Conservation (phyloP, 495 filamentous ascomycete genomes). For the Thermochaetoides thermophila region DNA sequence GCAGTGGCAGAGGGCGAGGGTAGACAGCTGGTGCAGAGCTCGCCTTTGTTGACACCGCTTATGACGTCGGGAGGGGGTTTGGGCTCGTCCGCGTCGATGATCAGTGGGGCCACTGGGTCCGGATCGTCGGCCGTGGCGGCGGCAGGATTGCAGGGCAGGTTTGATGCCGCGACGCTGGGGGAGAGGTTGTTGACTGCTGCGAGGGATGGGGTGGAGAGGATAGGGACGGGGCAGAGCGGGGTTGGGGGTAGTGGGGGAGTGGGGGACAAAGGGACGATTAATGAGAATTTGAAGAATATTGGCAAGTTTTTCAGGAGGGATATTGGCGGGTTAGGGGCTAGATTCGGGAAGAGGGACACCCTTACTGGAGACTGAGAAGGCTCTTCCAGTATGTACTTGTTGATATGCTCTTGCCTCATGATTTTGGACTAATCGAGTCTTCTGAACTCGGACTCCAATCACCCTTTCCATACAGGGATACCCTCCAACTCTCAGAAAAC, state of each 20-base stretch:
- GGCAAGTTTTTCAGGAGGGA: conserved; percentile 93
- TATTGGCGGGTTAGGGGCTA: conserved; percentile 63
- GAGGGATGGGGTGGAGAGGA: conserved; percentile 77
- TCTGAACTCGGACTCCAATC: no score
- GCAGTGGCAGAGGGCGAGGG: conserved; percentile 39
- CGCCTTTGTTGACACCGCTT: conserved; percentile 46
- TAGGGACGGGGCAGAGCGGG: conserved; percentile 43
- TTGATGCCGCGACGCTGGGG: conserved; percentile 69
- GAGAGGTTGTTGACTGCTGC: conserved; percentile 65
- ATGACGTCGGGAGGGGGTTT: conserved; percentile 21
- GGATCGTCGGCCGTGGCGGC: conserved; percentile 20
- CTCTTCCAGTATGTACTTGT: no score
- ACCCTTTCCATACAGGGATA: no score
- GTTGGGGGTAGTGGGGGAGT: conserved; percentile 53
- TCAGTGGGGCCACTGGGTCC: conserved; percentile 1
- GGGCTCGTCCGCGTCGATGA: neutral
- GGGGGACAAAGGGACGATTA: conserved; percentile 52
- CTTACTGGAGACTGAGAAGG: no score
- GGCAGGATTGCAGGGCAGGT: conserved; percentile 42
- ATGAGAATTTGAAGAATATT: conserved; percentile 86
- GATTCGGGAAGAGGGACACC: conserved; percentile 48
- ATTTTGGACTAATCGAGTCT: no score
- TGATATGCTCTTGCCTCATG: no score
- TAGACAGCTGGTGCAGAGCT: conserved; percentile 40
- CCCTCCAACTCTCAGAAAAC: no score